Percentiles rank a stretch among this genome's conserved stretches.
phyloP scores from a whole-genome alignment of 2,329 filamentous ascomycete species.

The Colletotrichum graminicola region DNA sequence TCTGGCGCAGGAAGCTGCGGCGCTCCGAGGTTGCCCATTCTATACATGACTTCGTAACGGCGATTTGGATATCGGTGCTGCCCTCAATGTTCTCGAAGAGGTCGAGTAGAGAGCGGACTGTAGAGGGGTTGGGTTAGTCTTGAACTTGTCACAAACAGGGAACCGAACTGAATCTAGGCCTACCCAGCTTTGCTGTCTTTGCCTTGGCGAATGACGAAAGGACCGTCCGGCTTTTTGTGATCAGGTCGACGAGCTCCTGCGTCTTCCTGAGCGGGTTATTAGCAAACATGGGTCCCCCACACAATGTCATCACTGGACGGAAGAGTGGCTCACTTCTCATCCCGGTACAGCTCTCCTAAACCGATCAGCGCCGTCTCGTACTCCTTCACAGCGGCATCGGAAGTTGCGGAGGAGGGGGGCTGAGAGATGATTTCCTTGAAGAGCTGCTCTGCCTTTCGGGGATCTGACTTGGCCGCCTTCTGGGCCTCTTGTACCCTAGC shows the following conservation, averaged over 20 bases:
- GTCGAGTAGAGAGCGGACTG: slow-evolving; percentile 96
- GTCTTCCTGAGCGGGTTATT: slow-evolving; percentile 68
- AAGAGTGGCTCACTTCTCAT: slow-evolving; percentile 75
- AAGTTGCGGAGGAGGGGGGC: slow-evolving; percentile 83
- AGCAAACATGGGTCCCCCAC: slow-evolving; percentile 27
- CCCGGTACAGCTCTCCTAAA: slow-evolving; percentile 91
- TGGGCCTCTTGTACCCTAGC: slow-evolving; percentile 87
- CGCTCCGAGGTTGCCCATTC: slow-evolving; percentile 98
- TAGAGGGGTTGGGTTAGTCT: slow-evolving; percentile 14
- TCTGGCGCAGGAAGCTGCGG: slow-evolving; percentile 95
- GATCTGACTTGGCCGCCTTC: slow-evolving; percentile 83
- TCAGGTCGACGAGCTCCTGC: slow-evolving; percentile 87
- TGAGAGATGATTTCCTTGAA: slow-evolving; percentile 92
- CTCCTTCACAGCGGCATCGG: slow-evolving; percentile 87
- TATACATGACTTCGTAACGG: slow-evolving; percentile 98
- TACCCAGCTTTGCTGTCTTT: slow-evolving; percentile 98
- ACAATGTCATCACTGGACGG: slow-evolving; percentile 47
- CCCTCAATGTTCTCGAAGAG: slow-evolving; percentile 94
- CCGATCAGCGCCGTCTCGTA: slow-evolving; percentile 92
- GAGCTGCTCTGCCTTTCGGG: slow-evolving; percentile 84
- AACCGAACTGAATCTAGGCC: slow-evolving; percentile 47
- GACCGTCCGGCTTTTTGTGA: slow-evolving; percentile 89
- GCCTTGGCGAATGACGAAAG: slow-evolving; percentile 98
- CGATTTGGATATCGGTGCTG: slow-evolving; percentile 92
- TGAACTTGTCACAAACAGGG: not conserved